These are phyloP conservation scores for Debaryomyces castellii DNA, from an alignment of 805 yeast species.

Conservation along the genomic window DNA sequence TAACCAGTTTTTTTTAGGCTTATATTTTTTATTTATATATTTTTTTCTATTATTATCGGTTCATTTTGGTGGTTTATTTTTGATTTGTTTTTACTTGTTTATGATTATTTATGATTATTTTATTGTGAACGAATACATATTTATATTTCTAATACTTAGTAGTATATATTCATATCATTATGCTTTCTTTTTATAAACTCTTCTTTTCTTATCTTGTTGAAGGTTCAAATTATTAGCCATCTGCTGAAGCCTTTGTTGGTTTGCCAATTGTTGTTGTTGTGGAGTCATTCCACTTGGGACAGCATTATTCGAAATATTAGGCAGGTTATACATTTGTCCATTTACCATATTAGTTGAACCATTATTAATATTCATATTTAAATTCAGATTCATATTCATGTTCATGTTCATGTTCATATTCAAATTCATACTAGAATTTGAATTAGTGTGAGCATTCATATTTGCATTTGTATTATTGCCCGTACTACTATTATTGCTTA, in stretches of 20 bases:
- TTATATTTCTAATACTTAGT: background rate
- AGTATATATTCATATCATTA: background rate
- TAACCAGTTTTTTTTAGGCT: too few species aligned
- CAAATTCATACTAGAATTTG: background rate
- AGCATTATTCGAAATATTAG: constrained; percentile 5
- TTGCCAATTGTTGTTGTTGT: constrained; percentile 16
- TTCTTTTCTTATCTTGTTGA: constrained; percentile 4
- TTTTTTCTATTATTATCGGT: too few species aligned
- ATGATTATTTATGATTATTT: background rate
- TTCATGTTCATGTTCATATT: background rate
- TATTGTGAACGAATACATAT: background rate
- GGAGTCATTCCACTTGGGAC: constrained; percentile 8
- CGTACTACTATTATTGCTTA: too few species aligned
- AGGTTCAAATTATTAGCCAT: constrained; percentile 9
- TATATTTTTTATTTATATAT: constrained; percentile 4
- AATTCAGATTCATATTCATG: background rate
- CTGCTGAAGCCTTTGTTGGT: constrained; percentile 17
- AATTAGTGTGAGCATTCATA: background rate
- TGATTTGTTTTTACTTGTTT: background rate
- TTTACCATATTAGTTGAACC: background rate
- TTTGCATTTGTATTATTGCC: background rate
- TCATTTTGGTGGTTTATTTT: too few species aligned
- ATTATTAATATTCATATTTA: background rate
- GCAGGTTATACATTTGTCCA: background rate
- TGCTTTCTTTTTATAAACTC: background rate